Base-by-base conservation (phyloP, 1,139 yeast genomes). In the Trichomonascaceae sp. region DNA sequence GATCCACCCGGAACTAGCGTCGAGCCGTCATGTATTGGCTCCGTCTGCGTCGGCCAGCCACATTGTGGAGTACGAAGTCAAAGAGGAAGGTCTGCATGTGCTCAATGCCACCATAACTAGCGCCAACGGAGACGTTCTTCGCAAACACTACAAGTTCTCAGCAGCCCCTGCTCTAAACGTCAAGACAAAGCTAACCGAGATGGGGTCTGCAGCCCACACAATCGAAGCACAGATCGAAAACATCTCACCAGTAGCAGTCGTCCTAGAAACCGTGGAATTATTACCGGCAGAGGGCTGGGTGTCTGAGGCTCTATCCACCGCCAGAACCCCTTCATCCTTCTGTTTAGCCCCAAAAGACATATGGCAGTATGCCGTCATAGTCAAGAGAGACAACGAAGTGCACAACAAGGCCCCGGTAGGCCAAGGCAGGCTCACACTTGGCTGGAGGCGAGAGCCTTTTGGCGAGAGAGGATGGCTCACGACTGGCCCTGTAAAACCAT, bases 181-280 rank as follows among this genome's bases (percentile, higher is more conserved):
- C 30, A 51, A 54, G 26, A 52, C 57, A 27, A 53, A 53, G 37
- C 37, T 49, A 25, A 40, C 52, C n/a, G 28, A n/a, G 26, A 17
- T 17, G 17, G 16, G 15, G 22, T 4, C 13, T 16, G 6, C 20
- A 16, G n/a, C 22, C 13, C 37, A 42, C 16, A 43, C 54, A 1
- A 37, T 57, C 4, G 60, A 58, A 41, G 53, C 59, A 2, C 59
- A 57, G 37, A 45, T 58, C 2, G 62, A 57, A 34, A 57, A 57
- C 36, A 36, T 51, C 13, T 47, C 59, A 2, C 51, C 46, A 17
- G 30, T 48, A 4, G 39, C 50, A 13, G 34, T 57, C 41, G 43
- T 50, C 4, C 42, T 57, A 22, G 59, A 54, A 36, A 46, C 55
- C 14, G 45, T 51, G 26, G 46, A 50, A 17, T 39, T 57, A 22